A percentile compares a stretch with the other conserved stretches of the same genome.
These are phyloP conservation scores for Globisporangium ultimum DNA, from an alignment of 352 stramenopile species.

Conservation along the genomic window DNA sequence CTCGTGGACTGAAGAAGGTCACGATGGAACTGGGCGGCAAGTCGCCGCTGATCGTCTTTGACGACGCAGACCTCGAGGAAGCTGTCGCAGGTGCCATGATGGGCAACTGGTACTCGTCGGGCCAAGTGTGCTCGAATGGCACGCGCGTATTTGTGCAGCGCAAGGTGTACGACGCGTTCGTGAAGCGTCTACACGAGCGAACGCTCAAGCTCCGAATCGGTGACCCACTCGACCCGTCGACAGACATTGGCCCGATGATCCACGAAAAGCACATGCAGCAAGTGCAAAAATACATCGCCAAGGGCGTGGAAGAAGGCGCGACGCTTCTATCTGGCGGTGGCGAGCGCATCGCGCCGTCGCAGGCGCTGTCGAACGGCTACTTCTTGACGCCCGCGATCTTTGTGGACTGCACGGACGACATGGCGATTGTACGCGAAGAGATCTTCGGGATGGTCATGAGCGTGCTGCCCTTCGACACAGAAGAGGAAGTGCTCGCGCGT, in stretches of 20 bases:
- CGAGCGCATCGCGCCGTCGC: slow-evolving; percentile 42
- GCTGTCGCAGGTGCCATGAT: slow-evolving; percentile 81
- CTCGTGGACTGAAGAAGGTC: slow-evolving; percentile 79
- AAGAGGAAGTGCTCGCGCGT: slow-evolving; percentile 71
- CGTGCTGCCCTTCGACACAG: slow-evolving; percentile 69
- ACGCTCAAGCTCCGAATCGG: slow-evolving; percentile 76
- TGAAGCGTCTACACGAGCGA: slow-evolving; percentile 73
- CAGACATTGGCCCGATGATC: slow-evolving; percentile 88
- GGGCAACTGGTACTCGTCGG: slow-evolving; percentile 85
- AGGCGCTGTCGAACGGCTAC: slow-evolving; percentile 59
- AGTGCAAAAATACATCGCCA: slow-evolving; percentile 69
- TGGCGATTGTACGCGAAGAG: slow-evolving; percentile 83
- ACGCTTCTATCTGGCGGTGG: slow-evolving; percentile 59
- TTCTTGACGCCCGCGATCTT: slow-evolving; percentile 92
- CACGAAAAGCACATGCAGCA: slow-evolving; percentile 72
- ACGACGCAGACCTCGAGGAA: slow-evolving; percentile 79
- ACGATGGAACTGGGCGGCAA: slow-evolving; percentile 91
- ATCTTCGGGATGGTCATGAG: slow-evolving; percentile 86
- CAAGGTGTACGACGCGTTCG: slow-evolving; percentile 79
- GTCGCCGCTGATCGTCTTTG: slow-evolving; percentile 85
- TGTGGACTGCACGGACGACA: slow-evolving; percentile 83
- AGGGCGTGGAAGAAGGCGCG: slow-evolving; percentile 51
- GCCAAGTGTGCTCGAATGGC: slow-evolving; percentile 89
- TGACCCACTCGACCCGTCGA: slow-evolving; percentile 75
- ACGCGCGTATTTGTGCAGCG: slow-evolving; percentile 89